Evolutionary conservation across 2,329 filamentous ascomycete species (phyloP).

Genomic region (Aspergillus alliaceus): DNA sequence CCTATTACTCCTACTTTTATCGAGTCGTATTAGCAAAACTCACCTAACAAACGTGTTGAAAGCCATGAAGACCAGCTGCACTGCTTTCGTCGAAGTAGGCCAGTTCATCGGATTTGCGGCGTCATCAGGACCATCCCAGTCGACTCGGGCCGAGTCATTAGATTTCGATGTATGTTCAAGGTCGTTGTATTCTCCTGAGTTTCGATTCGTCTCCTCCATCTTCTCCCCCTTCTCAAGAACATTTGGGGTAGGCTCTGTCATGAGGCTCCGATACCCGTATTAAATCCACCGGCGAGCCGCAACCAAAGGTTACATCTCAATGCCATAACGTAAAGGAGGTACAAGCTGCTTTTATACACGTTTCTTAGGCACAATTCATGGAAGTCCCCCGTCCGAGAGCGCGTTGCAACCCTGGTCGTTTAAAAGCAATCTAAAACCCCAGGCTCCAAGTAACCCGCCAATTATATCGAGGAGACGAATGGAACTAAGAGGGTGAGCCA

Average conservation of each 20-base stretch:
- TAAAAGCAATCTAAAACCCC: neutral
- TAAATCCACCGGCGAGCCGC: neutral
- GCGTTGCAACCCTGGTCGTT: neutral
- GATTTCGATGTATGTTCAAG: neutral
- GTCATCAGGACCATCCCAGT: constrained; percentile 29
- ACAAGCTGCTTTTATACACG: neutral
- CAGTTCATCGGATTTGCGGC: constrained; percentile 35
- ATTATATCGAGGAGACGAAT: neutral
- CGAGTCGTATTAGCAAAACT: too few species aligned
- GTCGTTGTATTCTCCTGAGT: neutral
- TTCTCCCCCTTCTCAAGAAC: neutral
- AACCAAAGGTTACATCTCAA: neutral
- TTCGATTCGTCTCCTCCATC: neutral
- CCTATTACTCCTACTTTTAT: neutral
- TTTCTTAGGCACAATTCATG: neutral
- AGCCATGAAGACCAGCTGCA: constrained; percentile 19
- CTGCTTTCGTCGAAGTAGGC: constrained; percentile 24
- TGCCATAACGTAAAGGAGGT: neutral
- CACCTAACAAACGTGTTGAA: constrained; percentile 28
- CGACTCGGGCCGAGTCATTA: constrained; percentile 2
- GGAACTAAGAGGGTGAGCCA: neutral
- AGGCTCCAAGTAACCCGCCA: neutral
- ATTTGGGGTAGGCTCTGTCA: neutral
- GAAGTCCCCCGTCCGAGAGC: neutral
- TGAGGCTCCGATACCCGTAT: neutral